Percentiles rank a stretch among this genome's conserved stretches.
phyloP scores from a whole-genome alignment of 768 basidiomycete genomes.

The Psilocybe subaeruginosa region DNA sequence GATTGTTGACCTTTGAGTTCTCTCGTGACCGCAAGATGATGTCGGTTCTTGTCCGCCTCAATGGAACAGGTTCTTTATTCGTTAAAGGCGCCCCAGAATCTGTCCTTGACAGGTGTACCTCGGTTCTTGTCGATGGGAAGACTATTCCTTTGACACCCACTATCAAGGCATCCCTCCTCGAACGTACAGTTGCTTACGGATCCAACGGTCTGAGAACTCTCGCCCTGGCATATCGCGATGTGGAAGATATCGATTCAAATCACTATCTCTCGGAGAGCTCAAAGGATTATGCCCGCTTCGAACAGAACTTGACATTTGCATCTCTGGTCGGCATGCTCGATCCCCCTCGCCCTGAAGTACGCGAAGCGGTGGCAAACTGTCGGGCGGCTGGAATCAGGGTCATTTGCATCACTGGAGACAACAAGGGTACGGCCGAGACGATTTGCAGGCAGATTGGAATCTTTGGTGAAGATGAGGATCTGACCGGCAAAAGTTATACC shows the following conservation, averaged over 20 bases:
- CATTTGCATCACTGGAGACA: constrained; percentile 97
- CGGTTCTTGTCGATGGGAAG: constrained; percentile 66
- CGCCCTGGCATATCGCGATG: constrained; percentile 86
- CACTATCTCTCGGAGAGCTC: constrained; percentile 84
- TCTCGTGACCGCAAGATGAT: constrained; percentile 99
- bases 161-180: constrained; percentile 62
- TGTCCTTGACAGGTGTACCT: constrained; percentile 86
- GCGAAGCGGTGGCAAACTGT: constrained; percentile 85
- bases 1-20: constrained; percentile 96
- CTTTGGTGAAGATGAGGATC: constrained; percentile 82
- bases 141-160: constrained; percentile 65
- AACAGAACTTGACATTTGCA: constrained; percentile 91
- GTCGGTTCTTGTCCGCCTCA: constrained; percentile 87
- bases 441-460: constrained; percentile 97
- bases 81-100: constrained; percentile 98
- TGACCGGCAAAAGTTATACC: constrained; percentile 95
- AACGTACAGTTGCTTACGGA: constrained; percentile 75
- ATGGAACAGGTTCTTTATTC: constrained; percentile 75
- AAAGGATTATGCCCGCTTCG: constrained; percentile 87
- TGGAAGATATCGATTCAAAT: constrained; percentile 71
- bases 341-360: constrained; percentile 94
- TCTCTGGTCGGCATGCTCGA: constrained; percentile 98
- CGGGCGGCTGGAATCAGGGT: constrained; percentile 92
- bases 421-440: constrained; percentile 96
- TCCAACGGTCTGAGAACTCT: constrained; percentile 86